phyloP scores from a whole-genome alignment of 1,284 basidiomycete genomes.

The Ceratobasidium sp. region DNA sequence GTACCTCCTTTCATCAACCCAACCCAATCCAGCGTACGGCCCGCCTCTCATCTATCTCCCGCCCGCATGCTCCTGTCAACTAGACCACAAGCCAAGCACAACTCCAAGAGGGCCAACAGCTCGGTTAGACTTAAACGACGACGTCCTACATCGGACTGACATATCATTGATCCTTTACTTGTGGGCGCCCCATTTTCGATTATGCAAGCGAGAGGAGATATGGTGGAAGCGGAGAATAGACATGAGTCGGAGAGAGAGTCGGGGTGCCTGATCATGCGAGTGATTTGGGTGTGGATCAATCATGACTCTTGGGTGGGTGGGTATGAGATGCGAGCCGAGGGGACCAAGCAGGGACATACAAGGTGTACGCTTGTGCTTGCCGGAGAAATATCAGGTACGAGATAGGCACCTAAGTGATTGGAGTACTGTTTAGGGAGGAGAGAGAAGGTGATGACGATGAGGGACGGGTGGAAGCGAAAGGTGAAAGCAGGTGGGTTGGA shows the following conservation, averaged over 20 bases:
- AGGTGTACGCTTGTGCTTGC: background rate
- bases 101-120: background rate
- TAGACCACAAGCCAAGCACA: background rate
- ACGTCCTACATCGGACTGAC: constrained; percentile 1
- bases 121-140: constrained; percentile 15
- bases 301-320: background rate
- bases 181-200: constrained; percentile 11
- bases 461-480: no score
- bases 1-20: background rate
- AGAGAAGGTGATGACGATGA: no score
- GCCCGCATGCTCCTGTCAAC: constrained; percentile 1
- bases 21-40: background rate
- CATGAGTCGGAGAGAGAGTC: background rate
- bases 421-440: no score
- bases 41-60: no score
- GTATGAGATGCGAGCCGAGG: background rate
- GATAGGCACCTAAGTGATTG: no score
- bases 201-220: no score
- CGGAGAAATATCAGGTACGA: background rate
- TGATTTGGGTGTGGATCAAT: background rate
- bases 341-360: background rate
- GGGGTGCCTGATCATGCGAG: constrained; percentile 14
- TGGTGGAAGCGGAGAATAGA: background rate
- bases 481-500: no score
- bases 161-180: background rate